Conservation (phyloP, 768 basidiomycete species). For the Phaeolepiota aurea region DNA sequence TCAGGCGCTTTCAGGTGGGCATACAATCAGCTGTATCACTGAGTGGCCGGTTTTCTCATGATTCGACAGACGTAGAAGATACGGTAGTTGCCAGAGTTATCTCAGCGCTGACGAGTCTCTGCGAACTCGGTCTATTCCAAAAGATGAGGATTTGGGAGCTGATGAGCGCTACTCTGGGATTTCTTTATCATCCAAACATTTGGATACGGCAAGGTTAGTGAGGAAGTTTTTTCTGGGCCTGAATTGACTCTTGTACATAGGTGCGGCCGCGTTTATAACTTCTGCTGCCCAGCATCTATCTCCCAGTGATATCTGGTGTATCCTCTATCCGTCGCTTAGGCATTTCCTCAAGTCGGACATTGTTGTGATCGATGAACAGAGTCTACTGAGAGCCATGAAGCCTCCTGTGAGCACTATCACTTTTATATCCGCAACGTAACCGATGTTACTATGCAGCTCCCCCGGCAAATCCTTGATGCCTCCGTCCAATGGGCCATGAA, state of each 20-base stretch:
- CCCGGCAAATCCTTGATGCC: constrained; percentile 74
- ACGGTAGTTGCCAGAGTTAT: constrained; percentile 88
- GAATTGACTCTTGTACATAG: constrained; percentile 27
- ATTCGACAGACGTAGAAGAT: constrained; percentile 78
- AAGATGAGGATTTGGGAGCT: constrained; percentile 98
- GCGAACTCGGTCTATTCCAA: constrained; percentile 83
- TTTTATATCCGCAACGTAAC: not conserved
- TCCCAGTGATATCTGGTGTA: constrained; percentile 91
- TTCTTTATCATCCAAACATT: constrained; percentile 89
- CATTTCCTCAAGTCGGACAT: constrained; percentile 85
- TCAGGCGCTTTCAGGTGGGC: constrained; percentile 84
- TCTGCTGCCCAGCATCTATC: constrained; percentile 79
- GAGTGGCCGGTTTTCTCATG: constrained; percentile 6
- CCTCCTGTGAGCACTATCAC: constrained; percentile 50
- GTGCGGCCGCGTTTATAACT: constrained; percentile 81
- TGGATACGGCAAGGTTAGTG: constrained; percentile 90
- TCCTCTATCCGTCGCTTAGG: constrained; percentile 85
- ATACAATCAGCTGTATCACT: not conserved
- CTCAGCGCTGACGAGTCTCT: constrained; percentile 78
- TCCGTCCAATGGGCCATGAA: constrained; percentile 87
- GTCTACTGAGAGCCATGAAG: constrained; percentile 69
- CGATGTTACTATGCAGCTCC: constrained; percentile 30
- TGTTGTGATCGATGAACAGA: constrained; percentile 60
- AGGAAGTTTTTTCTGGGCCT: not conserved
- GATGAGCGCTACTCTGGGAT: constrained; percentile 80